phyloP scores from a whole-genome alignment of 2,329 filamentous ascomycete genomes.

The Raffaelea deltoideospora region DNA sequence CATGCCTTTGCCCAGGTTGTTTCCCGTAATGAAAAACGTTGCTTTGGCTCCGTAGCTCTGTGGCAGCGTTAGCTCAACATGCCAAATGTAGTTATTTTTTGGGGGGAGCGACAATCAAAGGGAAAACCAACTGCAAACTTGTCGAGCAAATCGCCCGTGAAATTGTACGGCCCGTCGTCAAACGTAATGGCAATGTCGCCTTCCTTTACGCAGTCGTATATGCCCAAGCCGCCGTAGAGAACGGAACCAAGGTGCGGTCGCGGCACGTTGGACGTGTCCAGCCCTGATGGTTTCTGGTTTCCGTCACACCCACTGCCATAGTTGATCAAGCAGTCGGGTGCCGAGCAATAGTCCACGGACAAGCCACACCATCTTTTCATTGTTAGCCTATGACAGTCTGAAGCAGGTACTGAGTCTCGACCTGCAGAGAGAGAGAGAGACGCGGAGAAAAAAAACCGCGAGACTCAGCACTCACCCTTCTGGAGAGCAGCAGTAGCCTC shows the following conservation, averaged over 20 bases:
- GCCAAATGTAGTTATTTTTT: not conserved
- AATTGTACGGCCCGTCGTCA: constrained; percentile 50
- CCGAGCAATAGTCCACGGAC: constrained; percentile 39
- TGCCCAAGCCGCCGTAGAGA: constrained; percentile 38
- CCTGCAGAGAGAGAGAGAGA: not conserved
- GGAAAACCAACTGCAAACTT: constrained; percentile 27
- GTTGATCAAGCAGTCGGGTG: constrained; percentile 45
- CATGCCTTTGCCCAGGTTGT: constrained; percentile 38
- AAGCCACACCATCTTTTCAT: constrained; percentile 36
- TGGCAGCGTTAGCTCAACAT: not conserved
- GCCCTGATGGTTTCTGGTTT: constrained; percentile 36
- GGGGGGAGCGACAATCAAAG: not conserved
- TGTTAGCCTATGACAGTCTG: too few species aligned
- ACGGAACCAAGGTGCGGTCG: constrained; percentile 38
- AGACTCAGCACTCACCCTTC: constrained; percentile 13
- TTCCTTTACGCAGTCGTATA: constrained; percentile 38
- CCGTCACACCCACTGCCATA: constrained; percentile 48
- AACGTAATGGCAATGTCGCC: constrained; percentile 51
- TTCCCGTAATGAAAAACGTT: constrained; percentile 52
- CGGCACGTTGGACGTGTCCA: constrained; percentile 35
- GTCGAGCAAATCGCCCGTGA: constrained; percentile 46
- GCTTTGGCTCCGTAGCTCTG: constrained; percentile 42
- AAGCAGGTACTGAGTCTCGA: too few species aligned
- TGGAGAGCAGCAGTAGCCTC: constrained; percentile 19
- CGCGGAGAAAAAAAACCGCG: not conserved